Percentiles rank a stretch among this genome's conserved stretches.
phyloP scores from a whole-genome alignment of 805 yeast genomes.

The Grigorovia transvaalensis region DNA sequence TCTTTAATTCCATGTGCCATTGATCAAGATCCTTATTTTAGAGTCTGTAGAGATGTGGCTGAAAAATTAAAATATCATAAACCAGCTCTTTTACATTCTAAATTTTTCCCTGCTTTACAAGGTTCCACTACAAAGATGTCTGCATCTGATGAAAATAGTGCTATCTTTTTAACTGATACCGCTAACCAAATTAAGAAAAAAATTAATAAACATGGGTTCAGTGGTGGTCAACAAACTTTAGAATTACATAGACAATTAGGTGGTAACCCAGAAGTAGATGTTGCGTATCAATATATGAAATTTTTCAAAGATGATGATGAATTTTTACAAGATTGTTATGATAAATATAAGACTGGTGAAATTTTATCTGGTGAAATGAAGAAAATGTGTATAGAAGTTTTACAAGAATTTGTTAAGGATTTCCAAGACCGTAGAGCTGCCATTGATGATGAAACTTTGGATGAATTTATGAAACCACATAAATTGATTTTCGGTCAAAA shows the following conservation, averaged over 20 bases:
- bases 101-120: slow-evolving; percentile 96
- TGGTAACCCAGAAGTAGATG: slow-evolving; percentile 92
- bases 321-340: slow-evolving; percentile 49
- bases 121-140: slow-evolving; percentile 96
- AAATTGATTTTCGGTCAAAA: slow-evolving; percentile 62
- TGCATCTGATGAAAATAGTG: slow-evolving; percentile 81
- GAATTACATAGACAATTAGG: slow-evolving; percentile 89
- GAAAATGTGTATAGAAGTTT: slow-evolving; percentile 66
- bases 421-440: slow-evolving; percentile 72
- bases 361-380: slow-evolving; percentile 89
- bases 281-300: slow-evolving; percentile 83
- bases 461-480: slow-evolving; percentile 75
- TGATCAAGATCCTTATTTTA: slow-evolving; percentile 97
- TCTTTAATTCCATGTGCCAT: slow-evolving; percentile 98
- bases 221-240: slow-evolving; percentile 80
- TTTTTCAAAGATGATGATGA: slow-evolving; percentile 88
- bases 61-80: slow-evolving; percentile 81
- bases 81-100: slow-evolving; percentile 86
- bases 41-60: slow-evolving; percentile 96
- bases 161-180: slow-evolving; percentile 93
- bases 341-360: slow-evolving; percentile 67
- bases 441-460: slow-evolving; percentile 52
- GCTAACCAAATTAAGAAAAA: slow-evolving; percentile 87
- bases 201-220: slow-evolving; percentile 90
- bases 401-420: slow-evolving; percentile 66